phyloP scores from a whole-genome alignment of 768 basidiomycete genomes.

The Lactarius deliciosus region DNA sequence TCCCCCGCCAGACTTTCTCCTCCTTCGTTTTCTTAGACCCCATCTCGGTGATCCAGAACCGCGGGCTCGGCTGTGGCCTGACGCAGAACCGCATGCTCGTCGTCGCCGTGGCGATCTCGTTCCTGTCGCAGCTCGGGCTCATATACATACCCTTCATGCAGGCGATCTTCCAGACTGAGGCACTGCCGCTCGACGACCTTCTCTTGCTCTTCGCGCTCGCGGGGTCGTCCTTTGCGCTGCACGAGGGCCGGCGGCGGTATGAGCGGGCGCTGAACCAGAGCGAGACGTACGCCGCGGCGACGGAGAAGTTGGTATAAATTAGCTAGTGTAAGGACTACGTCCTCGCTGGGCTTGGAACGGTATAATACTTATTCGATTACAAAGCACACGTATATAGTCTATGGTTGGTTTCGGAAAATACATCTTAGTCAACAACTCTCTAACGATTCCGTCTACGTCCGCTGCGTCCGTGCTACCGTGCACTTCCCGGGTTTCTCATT shows the following conservation, averaged over 20 bases:
- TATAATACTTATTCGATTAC: too few species aligned
- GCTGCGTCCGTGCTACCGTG: too few species aligned
- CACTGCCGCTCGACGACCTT: slow-evolving; percentile 67
- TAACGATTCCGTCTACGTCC: too few species aligned
- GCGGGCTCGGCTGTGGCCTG: slow-evolving; percentile 83
- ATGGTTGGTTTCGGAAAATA: too few species aligned
- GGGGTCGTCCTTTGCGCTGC: slow-evolving; percentile 60
- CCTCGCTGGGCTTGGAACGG: too few species aligned
- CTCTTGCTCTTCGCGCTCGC: slow-evolving; percentile 67
- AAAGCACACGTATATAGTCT: too few species aligned
- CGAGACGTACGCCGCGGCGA: slow-evolving; percentile 48
- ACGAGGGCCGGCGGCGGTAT: slow-evolving; percentile 77
- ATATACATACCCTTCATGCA: slow-evolving; percentile 93
- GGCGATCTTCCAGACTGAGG: slow-evolving; percentile 89
- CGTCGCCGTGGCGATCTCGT: slow-evolving; percentile 83
- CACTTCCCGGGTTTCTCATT: too few species aligned
- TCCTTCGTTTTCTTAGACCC: slow-evolving; percentile 97
- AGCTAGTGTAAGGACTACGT: too few species aligned
- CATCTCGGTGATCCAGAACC: slow-evolving; percentile 91
- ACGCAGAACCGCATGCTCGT: slow-evolving; percentile 88
- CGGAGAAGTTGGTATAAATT: slow-evolving; percentile 55
- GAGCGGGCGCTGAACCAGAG: slow-evolving; percentile 64
- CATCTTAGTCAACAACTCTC: too few species aligned
- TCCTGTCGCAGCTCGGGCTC: slow-evolving; percentile 78
- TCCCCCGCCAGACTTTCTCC: slow-evolving; percentile 78